Percentiles rank a stretch among this genome's conserved stretches.
These are phyloP conservation scores for Dendrobium catenatum DNA, from an alignment of 106 monocot species.

Conservation along the genomic window DNA sequence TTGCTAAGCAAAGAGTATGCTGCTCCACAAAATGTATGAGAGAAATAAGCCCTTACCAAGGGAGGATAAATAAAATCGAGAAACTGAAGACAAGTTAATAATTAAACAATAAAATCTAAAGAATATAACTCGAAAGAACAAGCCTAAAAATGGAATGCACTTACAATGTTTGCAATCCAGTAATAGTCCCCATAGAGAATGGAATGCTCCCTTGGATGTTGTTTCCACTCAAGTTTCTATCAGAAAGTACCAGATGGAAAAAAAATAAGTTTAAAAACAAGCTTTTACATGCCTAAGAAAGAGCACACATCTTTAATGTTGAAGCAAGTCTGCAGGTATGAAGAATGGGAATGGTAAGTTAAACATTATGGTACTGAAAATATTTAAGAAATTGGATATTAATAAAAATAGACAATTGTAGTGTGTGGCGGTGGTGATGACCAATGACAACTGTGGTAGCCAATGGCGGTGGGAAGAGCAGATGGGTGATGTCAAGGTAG, in stretches of 20 bases:
- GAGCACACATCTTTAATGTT: background rate
- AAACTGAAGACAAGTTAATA: background rate
- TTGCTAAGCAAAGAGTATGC: background rate
- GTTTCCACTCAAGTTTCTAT: slow-evolving; percentile 91
- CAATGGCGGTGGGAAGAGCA: no score
- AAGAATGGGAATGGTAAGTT: background rate
- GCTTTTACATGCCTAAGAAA: background rate
- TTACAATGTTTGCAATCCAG: slow-evolving; percentile 65
- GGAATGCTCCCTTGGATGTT: slow-evolving; percentile 78
- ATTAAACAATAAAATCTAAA: slow-evolving; percentile 3
- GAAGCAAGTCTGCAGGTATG: background rate
- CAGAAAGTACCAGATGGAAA: background rate
- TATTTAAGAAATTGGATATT: background rate
- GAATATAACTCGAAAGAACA: background rate
- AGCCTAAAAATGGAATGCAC: slow-evolving; percentile 13
- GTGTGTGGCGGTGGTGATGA: no score
- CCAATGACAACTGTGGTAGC: no score
- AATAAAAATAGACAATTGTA: background rate
- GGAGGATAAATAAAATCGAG: background rate
- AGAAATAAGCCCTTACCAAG: background rate
- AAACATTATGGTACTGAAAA: background rate
- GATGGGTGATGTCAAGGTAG: no score
- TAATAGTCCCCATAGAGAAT: slow-evolving; percentile 56
- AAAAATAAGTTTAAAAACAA: background rate
- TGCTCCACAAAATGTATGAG: background rate